A percentile compares a stretch with the other conserved stretches of the same genome.
Conservation (phyloP, 148 eudicot species). For the Chenopodium formosanum region DNA sequence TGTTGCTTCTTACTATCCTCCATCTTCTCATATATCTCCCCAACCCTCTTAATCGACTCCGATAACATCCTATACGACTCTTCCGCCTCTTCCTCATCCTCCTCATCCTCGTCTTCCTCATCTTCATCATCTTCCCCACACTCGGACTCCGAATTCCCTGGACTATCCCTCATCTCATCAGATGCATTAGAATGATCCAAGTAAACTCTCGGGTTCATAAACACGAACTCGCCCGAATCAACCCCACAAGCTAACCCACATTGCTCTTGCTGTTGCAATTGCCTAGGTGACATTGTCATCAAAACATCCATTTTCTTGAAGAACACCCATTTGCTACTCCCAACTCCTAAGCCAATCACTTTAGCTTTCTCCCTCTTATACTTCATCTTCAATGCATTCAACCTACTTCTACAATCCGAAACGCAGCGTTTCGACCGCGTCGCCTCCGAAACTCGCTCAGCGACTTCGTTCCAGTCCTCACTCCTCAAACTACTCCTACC, state of each 20-base stretch:
- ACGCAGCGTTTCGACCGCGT: constrained; percentile 41
- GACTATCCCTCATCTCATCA: constrained; percentile 97
- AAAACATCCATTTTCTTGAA: constrained; percentile 74
- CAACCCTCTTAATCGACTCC: constrained; percentile 76
- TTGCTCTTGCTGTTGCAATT: constrained; percentile 48
- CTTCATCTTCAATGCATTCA: constrained; percentile 71
- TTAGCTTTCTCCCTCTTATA: constrained; percentile 74
- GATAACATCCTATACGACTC: constrained; percentile 67
- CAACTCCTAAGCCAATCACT: constrained; percentile 42
- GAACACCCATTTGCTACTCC: constrained; percentile 66
- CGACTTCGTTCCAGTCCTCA: constrained; percentile 87
- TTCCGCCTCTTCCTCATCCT: constrained; percentile 35
- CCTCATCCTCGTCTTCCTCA: constrained; percentile 30
- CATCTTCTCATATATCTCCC: constrained; percentile 88
- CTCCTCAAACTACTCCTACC: constrained; percentile 79
- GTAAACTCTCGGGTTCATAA: constrained; percentile 82
- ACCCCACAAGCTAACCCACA: constrained; percentile 79
- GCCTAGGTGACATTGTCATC: constrained; percentile 56
- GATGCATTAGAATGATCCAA: constrained; percentile 71
- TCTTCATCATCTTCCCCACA: constrained; percentile 45
- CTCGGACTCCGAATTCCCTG: constrained; percentile 59
- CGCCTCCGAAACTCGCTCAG: constrained; percentile 71
- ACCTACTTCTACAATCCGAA: constrained; percentile 62
- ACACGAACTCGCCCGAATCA: constrained; percentile 93
- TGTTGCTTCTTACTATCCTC: constrained; percentile 88